phyloP scores from a whole-genome alignment of 2,329 filamentous ascomycete species.

The Alternaria hordeiaustralica region DNA sequence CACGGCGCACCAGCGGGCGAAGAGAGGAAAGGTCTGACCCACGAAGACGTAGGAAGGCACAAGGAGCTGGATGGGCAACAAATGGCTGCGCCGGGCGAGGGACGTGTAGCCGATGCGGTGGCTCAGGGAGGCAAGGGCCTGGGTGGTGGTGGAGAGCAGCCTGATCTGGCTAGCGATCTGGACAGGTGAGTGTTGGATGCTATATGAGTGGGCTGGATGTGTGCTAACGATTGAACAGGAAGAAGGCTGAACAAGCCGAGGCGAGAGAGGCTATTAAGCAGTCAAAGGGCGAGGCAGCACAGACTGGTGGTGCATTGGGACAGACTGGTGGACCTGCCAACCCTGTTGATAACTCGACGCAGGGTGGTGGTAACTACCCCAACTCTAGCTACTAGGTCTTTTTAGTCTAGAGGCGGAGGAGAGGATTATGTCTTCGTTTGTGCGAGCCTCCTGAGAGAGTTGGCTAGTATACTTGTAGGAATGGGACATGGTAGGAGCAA shows the following conservation, averaged over 20 bases:
- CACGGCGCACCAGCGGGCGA: slow-evolving; percentile 54
- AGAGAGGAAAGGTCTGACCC: slow-evolving; percentile 48
- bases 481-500: rapidly evolving
- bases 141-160: slow-evolving; percentile 47
- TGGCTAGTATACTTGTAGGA: neutral
- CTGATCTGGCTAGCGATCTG: slow-evolving; percentile 53
- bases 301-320: slow-evolving; percentile 53
- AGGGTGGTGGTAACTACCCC: slow-evolving; percentile 26
- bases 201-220: neutral
- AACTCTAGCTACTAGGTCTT: slow-evolving; percentile 26
- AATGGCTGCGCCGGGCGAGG: slow-evolving; percentile 58
- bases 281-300: slow-evolving; percentile 45
- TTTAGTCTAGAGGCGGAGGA: neutral
- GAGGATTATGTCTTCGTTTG: neutral
- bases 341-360: slow-evolving; percentile 27
- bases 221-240: slow-evolving; percentile 40
- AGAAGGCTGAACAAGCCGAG: slow-evolving; percentile 58
- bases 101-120: slow-evolving; percentile 53
- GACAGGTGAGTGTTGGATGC: slow-evolving; percentile 44
- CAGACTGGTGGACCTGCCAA: slow-evolving; percentile 56
- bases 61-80: slow-evolving; percentile 57
- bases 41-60: slow-evolving; percentile 52
- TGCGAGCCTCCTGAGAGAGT: rapidly evolving
- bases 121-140: slow-evolving; percentile 34
- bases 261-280: slow-evolving; percentile 50